Percentiles rank a stretch among this genome's conserved stretches.
These are phyloP conservation scores for Phaeosphaeriaceae sp. DNA, from an alignment of 2,329 filamentous ascomycete species.

Conservation along the genomic window DNA sequence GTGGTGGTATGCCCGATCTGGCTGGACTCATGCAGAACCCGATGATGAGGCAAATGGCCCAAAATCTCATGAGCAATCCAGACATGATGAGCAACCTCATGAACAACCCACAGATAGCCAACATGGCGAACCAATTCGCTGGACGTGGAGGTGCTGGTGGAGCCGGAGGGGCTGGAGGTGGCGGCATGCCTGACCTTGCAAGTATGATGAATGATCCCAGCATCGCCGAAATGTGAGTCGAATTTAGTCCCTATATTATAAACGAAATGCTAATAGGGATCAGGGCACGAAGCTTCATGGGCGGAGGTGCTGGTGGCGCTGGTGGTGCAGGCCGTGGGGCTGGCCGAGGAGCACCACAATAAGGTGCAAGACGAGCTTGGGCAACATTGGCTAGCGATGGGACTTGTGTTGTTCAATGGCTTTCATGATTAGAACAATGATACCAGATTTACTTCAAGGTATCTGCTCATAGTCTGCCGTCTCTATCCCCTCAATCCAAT, in stretches of 20 bases:
- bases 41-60: slow-evolving; percentile 97
- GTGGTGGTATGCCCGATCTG: slow-evolving; percentile 86
- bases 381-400: neutral
- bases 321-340: slow-evolving; percentile 30
- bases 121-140: slow-evolving; percentile 84
- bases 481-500: slow-evolving; percentile 57
- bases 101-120: slow-evolving; percentile 86
- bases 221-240: slow-evolving; percentile 88
- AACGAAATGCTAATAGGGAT: neutral
- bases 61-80: slow-evolving; percentile 96
- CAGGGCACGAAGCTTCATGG: slow-evolving; percentile 73
- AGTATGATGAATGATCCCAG: slow-evolving; percentile 89
- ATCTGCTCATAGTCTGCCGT: neutral
- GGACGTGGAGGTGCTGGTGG: slow-evolving; percentile 52
- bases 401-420: slow-evolving; percentile 2
- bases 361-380: slow-evolving; percentile 1
- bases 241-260: slow-evolving; percentile 5
- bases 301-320: slow-evolving; percentile 40
- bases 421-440: slow-evolving; percentile 36
- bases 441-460: slow-evolving; percentile 30
- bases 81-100: slow-evolving; percentile 90
- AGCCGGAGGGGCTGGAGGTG: slow-evolving; percentile 71
- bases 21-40: slow-evolving; percentile 71
- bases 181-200: slow-evolving; percentile 87
- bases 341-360: slow-evolving; percentile 26